Conservation (phyloP, 495 filamentous ascomycete genomes). For the Neurospora hispaniola region DNA sequence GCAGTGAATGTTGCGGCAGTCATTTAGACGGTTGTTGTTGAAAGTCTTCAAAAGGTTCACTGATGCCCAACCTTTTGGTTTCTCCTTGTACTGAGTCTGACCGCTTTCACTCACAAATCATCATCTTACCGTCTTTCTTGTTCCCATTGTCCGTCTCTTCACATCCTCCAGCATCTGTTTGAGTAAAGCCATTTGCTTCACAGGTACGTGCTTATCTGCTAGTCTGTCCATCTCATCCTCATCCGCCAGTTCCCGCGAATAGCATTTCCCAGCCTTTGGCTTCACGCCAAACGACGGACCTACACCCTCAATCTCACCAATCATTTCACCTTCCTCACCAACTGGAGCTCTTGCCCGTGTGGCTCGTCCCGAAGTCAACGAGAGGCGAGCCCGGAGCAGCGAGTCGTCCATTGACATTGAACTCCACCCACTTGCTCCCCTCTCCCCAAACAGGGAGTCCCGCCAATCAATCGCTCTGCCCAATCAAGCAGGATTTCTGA, state of each 20-base stretch:
- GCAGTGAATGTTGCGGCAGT: background rate
- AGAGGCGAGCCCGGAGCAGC: constrained; percentile 4
- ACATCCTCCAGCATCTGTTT: background rate
- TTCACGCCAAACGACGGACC: constrained; percentile 6
- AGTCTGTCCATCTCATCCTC: background rate
- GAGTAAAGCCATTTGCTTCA: constrained; percentile 11
- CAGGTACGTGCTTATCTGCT: background rate
- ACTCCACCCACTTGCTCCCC: constrained; percentile 26
- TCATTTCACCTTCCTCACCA: constrained; percentile 26
- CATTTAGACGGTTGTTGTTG: background rate
- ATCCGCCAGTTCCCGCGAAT: background rate
- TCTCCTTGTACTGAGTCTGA: constrained; percentile 11
- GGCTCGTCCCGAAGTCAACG: constrained; percentile 13
- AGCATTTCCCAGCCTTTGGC: constrained; percentile 4
- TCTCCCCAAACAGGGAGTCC: constrained; percentile 9
- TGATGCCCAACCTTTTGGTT: constrained; percentile 28
- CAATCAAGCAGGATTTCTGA: constrained; percentile 19
- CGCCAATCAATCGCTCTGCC: constrained; percentile 30
- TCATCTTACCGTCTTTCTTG: constrained; percentile 4
- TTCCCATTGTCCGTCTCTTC: constrained; percentile 4
- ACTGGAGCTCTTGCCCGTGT: constrained; percentile 23
- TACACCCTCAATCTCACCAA: constrained; percentile 22
- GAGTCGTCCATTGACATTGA: constrained; percentile 19
- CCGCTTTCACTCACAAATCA: constrained; percentile 24
- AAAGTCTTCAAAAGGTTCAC: constrained; percentile 3